Evolutionary conservation across 306 rosid species (phyloP), one percentile per base, ranked within the genome.

Genomic region (Casuarina cunninghamiana): DNA sequence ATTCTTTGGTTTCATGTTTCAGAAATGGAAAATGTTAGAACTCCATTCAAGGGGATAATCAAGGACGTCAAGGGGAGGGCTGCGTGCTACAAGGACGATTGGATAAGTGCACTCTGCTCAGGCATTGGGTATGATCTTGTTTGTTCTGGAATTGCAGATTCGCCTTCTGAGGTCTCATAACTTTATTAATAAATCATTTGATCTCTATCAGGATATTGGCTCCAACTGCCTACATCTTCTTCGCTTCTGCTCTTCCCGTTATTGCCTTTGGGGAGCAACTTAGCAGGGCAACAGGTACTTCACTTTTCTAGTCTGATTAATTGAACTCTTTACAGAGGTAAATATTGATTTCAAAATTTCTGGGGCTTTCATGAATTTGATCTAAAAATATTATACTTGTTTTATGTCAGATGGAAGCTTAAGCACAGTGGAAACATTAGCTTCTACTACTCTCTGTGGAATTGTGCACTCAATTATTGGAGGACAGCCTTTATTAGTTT

Each of bases 391-490:
- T 58, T 4, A 58, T 48, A 10, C 51, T 48, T 48, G 51, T 48
- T 48, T 48, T 48, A 48, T 48, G 51, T 26, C 65, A 94, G 98
- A 87, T 87, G 97, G 98, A 83, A 91, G 86, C 16, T 88, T 94
- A 84, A 94, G 97, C 79, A 83, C 97, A 1, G 97, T 94, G 61
- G 98, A 94, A 77, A 89, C 97, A 57, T 73, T 94, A 80, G 88
- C 92, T 66, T 92, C 98, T 45, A 94, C 98, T 19, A 95, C 98
- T 2, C 78, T 94, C 12, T 94, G 98, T 81, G 97, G 98, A 76
- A 81, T 92, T 70, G 91, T 94, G 62, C 98, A 94, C 77, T 88
- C 98, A 48, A 78, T 94, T 61, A 69, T 92, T 39, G 98, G 97
- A 41, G 97, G 98, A 1, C 98, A 94, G 19, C 98, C 98, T 48